Base-by-base conservation (phyloP, 345 rosid genomes). In the Citrus inodora region DNA sequence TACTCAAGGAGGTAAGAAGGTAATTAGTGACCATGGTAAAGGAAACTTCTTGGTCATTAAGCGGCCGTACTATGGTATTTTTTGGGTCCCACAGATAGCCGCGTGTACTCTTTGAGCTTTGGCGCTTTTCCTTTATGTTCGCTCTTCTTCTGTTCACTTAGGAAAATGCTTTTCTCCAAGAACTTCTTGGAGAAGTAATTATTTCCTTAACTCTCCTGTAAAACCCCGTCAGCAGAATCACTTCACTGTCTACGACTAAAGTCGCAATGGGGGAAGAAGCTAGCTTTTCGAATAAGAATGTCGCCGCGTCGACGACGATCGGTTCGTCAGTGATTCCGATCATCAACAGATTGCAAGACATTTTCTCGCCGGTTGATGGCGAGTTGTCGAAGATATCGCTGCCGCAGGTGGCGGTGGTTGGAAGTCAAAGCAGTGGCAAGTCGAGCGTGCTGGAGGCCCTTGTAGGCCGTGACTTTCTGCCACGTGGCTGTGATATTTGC, bases 341-440 rank as follows among this genome's bases (percentile, higher is more conserved):
- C 9, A 63, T 86, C 71, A 79, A 79, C 77, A 79, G 76, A 76
- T 77, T 86, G 19, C 85, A 81, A 53, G 88, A 86, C 70, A 86
- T 83, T 40, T 42, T 86, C n/a, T 79, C 80, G 37, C 79, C 78
- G 6, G 61, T 82, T n/a, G 76, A 76, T n/a, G 27, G 37, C 51
- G 82, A 86, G 21, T 38, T 82, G 67, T 30, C 60, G n/a, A 76
- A 46, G 72, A 78, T 80, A 25, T 78, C 81, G 22, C 78, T 88
- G 60, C 91, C 93, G 2, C 83, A 86, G 17, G 89, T 90, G 35
- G 91, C 84, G 35, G 91, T 88, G 28, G 90, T 90, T 38, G 91
- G 91, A 5, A 86, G 91, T 14, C 90, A 90, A 88, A 87, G 90
- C 79, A 83, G 88, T 60, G 90, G 88, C 28, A 85, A 85, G 83